Evolutionary conservation across 2,329 filamentous ascomycete species (phyloP).

Genomic region (Trichoderma afroharzianum): DNA sequence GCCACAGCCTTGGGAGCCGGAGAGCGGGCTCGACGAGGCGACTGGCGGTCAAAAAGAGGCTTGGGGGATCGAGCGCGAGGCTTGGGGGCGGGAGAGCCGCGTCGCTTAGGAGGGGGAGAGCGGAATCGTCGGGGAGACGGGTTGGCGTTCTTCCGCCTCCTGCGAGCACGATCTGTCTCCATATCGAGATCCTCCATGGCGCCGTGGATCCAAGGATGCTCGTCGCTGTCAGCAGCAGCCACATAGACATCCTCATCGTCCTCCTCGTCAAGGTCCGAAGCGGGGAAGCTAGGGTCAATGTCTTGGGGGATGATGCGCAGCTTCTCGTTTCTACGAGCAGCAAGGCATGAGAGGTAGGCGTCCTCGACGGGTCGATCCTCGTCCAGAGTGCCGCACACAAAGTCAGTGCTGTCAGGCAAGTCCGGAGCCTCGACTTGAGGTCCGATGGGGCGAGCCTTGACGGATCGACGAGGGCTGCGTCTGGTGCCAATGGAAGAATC

Average conservation of each 20-base stretch:
- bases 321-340: constrained; percentile 76
- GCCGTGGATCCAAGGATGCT: constrained; percentile 66
- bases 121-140: constrained; percentile 44
- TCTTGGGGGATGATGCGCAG: constrained; percentile 86
- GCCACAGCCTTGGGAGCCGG: constrained; percentile 55
- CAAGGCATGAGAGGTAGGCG: constrained; percentile 81
- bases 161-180: constrained; percentile 49
- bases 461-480: constrained; percentile 29
- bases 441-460: constrained; percentile 29
- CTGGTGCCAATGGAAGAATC: constrained; percentile 58
- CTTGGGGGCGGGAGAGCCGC: constrained; percentile 38
- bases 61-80: constrained; percentile 47
- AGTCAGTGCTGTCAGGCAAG: constrained; percentile 94
- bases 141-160: constrained; percentile 48
- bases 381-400: constrained; percentile 96
- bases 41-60: constrained; percentile 61
- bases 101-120: constrained; percentile 41
- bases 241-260: constrained; percentile 68
- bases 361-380: constrained; percentile 94
- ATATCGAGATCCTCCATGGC: constrained; percentile 64
- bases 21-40: constrained; percentile 67
- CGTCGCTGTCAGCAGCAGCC: constrained; percentile 62
- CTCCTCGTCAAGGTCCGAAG: constrained; percentile 85
- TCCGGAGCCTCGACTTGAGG: constrained; percentile 62
- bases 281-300: constrained; percentile 95